Evolutionary conservation across 1,139 yeast genomes (phyloP).

Genomic region (Casaregolazyma suthepensis): DNA sequence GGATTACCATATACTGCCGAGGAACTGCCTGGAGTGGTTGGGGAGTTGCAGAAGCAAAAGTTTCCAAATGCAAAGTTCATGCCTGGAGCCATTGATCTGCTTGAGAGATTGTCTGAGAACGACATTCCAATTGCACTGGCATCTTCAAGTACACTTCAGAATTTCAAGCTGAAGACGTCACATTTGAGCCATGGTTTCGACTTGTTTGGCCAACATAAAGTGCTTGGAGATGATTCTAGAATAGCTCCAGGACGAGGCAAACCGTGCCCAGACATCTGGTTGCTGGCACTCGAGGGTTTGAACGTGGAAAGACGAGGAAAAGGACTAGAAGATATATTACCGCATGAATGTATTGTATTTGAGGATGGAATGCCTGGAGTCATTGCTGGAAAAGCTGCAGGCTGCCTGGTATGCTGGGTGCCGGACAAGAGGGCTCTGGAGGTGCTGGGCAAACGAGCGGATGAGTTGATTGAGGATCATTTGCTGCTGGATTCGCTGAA

Average conservation of each 20-base stretch:
- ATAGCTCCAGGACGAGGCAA: slow-evolving; percentile 83
- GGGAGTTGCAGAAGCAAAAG: slow-evolving; percentile 46
- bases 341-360: slow-evolving; percentile 79
- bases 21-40: slow-evolving; percentile 48
- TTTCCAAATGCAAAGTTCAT: slow-evolving; percentile 65
- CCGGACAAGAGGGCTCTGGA: slow-evolving; percentile 71
- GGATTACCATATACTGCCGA: slow-evolving; percentile 61
- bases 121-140: slow-evolving; percentile 82
- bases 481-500: slow-evolving; percentile 48
- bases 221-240: slow-evolving; percentile 83
- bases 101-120: slow-evolving; percentile 43
- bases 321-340: slow-evolving; percentile 44
- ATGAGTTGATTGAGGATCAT: slow-evolving; percentile 46
- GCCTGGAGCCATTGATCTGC: slow-evolving; percentile 78
- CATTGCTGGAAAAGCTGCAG: slow-evolving; percentile 72
- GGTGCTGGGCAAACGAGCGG: slow-evolving; percentile 40
- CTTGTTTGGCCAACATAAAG: slow-evolving; percentile 59
- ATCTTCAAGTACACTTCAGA: slow-evolving; percentile 67
- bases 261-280: slow-evolving; percentile 92
- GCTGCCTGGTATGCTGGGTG: slow-evolving; percentile 86
- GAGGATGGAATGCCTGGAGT: slow-evolving; percentile 96
- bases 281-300: slow-evolving; percentile 63
- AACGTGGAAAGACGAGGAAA: slow-evolving; percentile 41
- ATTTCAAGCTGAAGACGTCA: slow-evolving; percentile 60
- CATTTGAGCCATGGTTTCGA: slow-evolving; percentile 59